Evolutionary conservation across 495 filamentous ascomycete genomes (phyloP), one percentile per base, ranked within the genome.

Genomic region (Filosporella fistucella): DNA sequence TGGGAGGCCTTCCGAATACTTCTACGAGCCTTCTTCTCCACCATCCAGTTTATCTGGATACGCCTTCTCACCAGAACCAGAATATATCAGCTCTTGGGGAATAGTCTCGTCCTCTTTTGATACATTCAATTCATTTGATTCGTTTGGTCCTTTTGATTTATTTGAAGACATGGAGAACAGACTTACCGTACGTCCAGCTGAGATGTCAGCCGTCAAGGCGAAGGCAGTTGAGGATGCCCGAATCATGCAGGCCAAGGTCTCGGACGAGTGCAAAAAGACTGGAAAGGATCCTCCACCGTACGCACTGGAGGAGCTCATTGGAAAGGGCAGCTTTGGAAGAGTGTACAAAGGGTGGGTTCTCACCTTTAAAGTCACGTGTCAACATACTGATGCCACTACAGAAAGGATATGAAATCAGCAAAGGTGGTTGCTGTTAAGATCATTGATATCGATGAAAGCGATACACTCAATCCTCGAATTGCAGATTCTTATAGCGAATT

Each of bases 261-360:
- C 67, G 48, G 75, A 77, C 42, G 68, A 68, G 40, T 74, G 68
- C 54, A 57, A 42, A 38, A 72, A 68, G 45, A 64, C 66, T 14
- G 72, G 71, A 28, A 74, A 74, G 34, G 65, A 68, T 2, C 52
- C 59, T 4, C 76, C 76, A 0, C 63, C 58, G 5, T 98, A 95
- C 54, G 80, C 80, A 11, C 88, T 98, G 32, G 73, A 85, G 29
- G 91, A 97, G 63, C 68, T 97, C 46, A 91, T 96, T 49, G 93
- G 93, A 16, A 97, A 96, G 64, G 93, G 93, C n/a, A 83, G 84
- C 4, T 97, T 89, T 67, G 94, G 93, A 14, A 82, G 91, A 28
- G 93, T 98, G 8, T 98, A 91, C 74, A 95, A 93, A 65, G 88
- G 79, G 76, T 77, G 62, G 53, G 64, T 62, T n/a, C 7, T 8